These are phyloP conservation scores for Fennellomyces sp. DNA, from an alignment of 371 early-diverging fungal genomes.

Conservation along the genomic window DNA sequence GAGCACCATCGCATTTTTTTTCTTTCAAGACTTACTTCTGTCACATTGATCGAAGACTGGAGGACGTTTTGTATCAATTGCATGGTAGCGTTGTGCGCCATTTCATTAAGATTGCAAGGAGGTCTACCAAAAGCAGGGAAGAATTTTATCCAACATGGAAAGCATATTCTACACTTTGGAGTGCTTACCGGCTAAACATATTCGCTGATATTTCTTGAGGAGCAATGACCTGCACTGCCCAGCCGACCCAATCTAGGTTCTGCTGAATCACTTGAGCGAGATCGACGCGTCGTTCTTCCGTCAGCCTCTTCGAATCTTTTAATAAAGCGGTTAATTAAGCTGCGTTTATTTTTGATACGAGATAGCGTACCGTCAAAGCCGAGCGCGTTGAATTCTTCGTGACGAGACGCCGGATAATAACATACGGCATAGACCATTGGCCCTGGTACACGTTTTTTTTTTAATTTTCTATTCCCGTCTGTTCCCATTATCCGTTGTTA, in stretches of 20 bases:
- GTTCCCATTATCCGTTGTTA: conserved; percentile 16
- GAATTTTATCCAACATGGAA: too few species aligned
- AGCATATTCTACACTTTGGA: neutral
- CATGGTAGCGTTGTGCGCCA: conserved; percentile 95
- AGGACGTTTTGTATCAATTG: conserved; percentile 73
- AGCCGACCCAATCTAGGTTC: conserved; percentile 76
- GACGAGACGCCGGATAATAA: conserved; percentile 70
- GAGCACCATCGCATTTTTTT: too few species aligned
- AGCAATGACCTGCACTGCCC: conserved; percentile 81
- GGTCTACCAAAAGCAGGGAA: conserved; percentile 50
- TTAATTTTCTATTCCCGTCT: neutral
- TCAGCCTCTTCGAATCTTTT: conserved; percentile 89
- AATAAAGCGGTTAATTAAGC: neutral
- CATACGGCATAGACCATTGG: conserved; percentile 97
- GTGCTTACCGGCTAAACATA: conserved; percentile 76
- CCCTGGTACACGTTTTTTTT: conserved; percentile 47
- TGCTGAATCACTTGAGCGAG: conserved; percentile 70
- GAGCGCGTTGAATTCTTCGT: conserved; percentile 63
- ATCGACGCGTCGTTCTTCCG: conserved; percentile 69
- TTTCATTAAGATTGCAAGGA: conserved; percentile 93
- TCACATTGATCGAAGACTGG: conserved; percentile 68
- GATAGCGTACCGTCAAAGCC: conserved; percentile 92
- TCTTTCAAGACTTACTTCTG: conserved; percentile 53
- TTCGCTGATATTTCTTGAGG: conserved; percentile 88
- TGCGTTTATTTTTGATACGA: too few species aligned